phyloP scores from a whole-genome alignment of 768 basidiomycete genomes.

The Postia placenta region DNA sequence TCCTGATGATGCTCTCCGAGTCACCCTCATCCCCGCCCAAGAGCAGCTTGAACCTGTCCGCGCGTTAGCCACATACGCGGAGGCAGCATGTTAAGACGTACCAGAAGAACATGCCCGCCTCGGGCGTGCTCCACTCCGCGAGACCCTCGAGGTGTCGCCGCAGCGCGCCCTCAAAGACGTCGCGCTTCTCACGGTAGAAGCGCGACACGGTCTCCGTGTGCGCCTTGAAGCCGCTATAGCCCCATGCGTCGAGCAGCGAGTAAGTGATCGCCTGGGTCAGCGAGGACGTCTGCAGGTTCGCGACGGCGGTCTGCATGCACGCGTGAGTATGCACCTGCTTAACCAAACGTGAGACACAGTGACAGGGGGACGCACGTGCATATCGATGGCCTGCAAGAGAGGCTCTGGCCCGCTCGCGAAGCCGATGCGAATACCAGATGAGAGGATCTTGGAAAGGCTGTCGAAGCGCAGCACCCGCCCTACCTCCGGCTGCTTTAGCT shows the following conservation, averaged over 20 bases:
- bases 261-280: conserved; percentile 61
- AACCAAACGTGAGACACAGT: not conserved
- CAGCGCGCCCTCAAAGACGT: conserved; percentile 76
- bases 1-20: conserved; percentile 65
- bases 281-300: conserved; percentile 63
- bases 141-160: conserved; percentile 68
- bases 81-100: conserved; percentile 22
- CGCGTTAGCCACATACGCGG: not conserved
- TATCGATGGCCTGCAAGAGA: conserved; percentile 66
- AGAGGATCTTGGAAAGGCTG: conserved; percentile 82
- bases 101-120: conserved; percentile 92
- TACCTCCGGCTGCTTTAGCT: conserved; percentile 51
- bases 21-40: conserved; percentile 26
- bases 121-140: conserved; percentile 66
- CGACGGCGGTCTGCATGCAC: conserved; percentile 49
- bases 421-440: conserved; percentile 75
- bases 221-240: conserved; percentile 64
- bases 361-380: conserved; percentile 44
- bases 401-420: conserved; percentile 72
- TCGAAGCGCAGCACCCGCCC: conserved; percentile 89
- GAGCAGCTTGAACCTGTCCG: conserved; percentile 63
- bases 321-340: not conserved
- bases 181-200: conserved; percentile 70
- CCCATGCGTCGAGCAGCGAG: conserved; percentile 66
- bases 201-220: conserved; percentile 66